Percentiles rank a stretch among this genome's conserved stretches.
phyloP scores from a whole-genome alignment of 768 basidiomycete species.

The Stropharia rugosoannulata region DNA sequence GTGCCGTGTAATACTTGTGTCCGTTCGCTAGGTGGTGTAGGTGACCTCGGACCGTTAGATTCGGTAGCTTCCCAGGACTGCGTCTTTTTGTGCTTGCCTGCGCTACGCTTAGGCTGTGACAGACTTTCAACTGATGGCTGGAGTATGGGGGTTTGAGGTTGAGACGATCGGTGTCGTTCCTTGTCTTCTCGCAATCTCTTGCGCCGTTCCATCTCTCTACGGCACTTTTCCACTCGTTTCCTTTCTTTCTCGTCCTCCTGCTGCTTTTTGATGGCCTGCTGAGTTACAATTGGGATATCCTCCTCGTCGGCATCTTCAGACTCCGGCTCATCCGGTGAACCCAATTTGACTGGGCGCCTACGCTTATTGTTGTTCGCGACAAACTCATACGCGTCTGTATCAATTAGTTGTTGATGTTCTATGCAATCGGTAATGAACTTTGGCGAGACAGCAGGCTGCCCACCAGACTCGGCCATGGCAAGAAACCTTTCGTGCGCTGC shows the following conservation, averaged over 20 bases:
- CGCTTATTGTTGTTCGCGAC: slow-evolving; percentile 18
- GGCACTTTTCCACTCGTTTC: not conserved
- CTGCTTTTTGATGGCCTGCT: not conserved
- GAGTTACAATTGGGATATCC: not conserved
- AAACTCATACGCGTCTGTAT: slow-evolving; percentile 43
- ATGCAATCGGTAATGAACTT: slow-evolving; percentile 56
- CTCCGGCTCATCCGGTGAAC: slow-evolving; percentile 9
- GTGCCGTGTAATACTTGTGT: slow-evolving; percentile 21
- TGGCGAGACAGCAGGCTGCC: slow-evolving; percentile 48
- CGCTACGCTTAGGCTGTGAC: not conserved
- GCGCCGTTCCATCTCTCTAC: not conserved
- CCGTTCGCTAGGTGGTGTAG: slow-evolving; percentile 42
- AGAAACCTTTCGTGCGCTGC: slow-evolving; percentile 45
- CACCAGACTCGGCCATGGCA: slow-evolving; percentile 28
- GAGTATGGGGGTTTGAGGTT: not conserved
- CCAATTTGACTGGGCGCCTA: slow-evolving; percentile 14
- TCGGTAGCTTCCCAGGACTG: not conserved
- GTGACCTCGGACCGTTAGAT: slow-evolving; percentile 20
- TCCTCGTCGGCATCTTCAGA: slow-evolving; percentile 16
- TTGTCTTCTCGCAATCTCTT: not conserved
- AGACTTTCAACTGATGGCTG: not conserved
- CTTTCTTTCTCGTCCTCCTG: not conserved
- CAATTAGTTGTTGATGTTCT: slow-evolving; percentile 39
- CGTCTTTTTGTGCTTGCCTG: not conserved
- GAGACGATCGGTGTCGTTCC: not conserved